Percentiles rank a stretch among this genome's conserved stretches.
phyloP scores from a whole-genome alignment of 345 rosid genomes.

The Aquilaria yunnanensis region DNA sequence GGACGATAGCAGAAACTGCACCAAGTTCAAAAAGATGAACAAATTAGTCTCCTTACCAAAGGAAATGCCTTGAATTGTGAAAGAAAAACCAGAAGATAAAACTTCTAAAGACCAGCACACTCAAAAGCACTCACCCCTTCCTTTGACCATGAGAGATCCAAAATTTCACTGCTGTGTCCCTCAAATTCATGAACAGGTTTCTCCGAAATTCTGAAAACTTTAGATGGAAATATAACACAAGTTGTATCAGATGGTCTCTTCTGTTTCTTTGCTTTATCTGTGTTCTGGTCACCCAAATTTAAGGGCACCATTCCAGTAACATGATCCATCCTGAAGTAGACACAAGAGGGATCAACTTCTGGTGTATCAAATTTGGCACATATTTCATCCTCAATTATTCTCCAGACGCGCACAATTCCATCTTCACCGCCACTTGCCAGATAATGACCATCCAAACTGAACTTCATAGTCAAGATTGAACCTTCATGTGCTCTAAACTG shows the following conservation, averaged over 20 bases:
- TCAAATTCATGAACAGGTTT: constrained; percentile 51
- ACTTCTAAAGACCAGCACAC: constrained; percentile 1
- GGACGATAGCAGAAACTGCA: constrained; percentile 48
- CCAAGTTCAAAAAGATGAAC: not conserved
- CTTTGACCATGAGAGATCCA: constrained; percentile 67
- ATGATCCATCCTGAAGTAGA: constrained; percentile 41
- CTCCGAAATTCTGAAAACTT: constrained; percentile 42
- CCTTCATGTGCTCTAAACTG: constrained; percentile 51
- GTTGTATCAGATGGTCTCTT: constrained; percentile 35
- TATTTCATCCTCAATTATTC: constrained; percentile 44
- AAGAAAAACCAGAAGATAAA: not conserved
- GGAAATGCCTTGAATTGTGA: not conserved
- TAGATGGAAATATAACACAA: constrained; percentile 48
- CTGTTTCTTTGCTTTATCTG: constrained; percentile 23
- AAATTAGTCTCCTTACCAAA: not conserved
- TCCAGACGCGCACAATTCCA: constrained; percentile 55
- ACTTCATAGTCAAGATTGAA: constrained; percentile 48
- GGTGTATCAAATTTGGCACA: constrained; percentile 25
- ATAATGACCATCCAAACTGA: constrained; percentile 49
- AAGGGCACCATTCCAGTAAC: constrained; percentile 31
- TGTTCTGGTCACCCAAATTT: constrained; percentile 25
- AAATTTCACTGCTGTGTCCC: constrained; percentile 47
- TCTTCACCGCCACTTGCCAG: constrained; percentile 65
- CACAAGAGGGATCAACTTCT: constrained; percentile 39
- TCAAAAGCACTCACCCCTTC: constrained; percentile 30